phyloP scores from a whole-genome alignment of 176 grass and related monocot species.

The Alopecurus myosuroides region DNA sequence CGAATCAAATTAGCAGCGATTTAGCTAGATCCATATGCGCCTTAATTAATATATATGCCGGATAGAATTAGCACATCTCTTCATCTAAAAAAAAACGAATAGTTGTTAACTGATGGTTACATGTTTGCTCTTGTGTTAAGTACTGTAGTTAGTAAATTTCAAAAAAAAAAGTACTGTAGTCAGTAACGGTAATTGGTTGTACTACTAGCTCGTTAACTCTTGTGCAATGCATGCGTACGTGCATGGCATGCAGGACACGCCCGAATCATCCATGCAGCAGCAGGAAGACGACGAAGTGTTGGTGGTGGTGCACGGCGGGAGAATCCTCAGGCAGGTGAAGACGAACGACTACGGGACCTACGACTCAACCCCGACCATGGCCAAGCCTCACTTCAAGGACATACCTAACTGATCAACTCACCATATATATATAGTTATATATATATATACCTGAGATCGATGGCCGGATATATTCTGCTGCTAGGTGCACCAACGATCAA shows the following conservation, averaged over 20 bases:
- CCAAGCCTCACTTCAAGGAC: conserved; percentile 78
- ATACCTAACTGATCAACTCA: conserved; percentile 53
- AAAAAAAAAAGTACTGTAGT: too few relatives aligned
- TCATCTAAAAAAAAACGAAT: too few relatives aligned
- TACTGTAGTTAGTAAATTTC: too few relatives aligned
- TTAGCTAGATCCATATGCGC: background rate
- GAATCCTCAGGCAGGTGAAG: conserved; percentile 54
- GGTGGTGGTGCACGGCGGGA: conserved; percentile 25
- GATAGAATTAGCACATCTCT: background rate
- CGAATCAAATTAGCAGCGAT: background rate
- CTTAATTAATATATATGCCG: background rate
- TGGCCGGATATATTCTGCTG: background rate
- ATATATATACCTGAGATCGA: background rate
- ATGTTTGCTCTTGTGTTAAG: background rate
- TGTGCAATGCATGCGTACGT: background rate
- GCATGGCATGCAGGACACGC: conserved; percentile 3
- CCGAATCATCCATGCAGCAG: conserved; percentile 17
- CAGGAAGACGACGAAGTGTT: conserved; percentile 25
- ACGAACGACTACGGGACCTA: conserved; percentile 63
- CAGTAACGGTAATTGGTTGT: background rate
- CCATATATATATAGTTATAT: background rate
- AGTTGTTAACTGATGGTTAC: background rate
- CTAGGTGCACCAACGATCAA: background rate
- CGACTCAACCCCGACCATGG: conserved; percentile 49
- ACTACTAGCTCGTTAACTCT: background rate